Conservation (phyloP, 441 rosid species). For the Erodium texanum region DNA sequence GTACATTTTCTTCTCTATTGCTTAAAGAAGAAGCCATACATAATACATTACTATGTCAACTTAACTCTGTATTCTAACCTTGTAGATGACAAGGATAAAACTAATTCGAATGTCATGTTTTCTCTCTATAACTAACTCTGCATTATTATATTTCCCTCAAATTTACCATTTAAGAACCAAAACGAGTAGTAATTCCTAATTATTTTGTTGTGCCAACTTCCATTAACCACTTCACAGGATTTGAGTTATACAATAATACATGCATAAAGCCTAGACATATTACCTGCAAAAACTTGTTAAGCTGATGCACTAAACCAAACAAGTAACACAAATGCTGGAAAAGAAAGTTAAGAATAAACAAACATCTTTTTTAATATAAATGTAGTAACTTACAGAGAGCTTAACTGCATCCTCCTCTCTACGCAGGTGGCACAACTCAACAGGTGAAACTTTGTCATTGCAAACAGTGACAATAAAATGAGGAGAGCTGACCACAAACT, state of each 20-base stretch:
- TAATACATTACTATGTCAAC: not conserved
- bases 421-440: slow-evolving; percentile 17
- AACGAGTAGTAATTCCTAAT: not conserved
- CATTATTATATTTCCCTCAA: not conserved
- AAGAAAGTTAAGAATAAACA: not conserved
- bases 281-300: not conserved
- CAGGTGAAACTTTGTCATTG: slow-evolving; percentile 14
- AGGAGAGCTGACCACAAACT: slow-evolving; percentile 17
- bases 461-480: slow-evolving; percentile 7
- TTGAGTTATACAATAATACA: not conserved
- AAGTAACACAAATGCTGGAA: not conserved
- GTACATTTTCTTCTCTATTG: not conserved
- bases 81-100: not conserved
- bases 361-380: not conserved
- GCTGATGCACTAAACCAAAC: not conserved
- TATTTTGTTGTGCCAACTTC: too few species aligned
- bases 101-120: not conserved
- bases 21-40: not conserved
- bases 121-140: too few species aligned
- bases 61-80: not conserved
- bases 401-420: slow-evolving; percentile 22
- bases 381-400: not conserved
- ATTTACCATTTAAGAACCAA: slow-evolving; percentile 2
- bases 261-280: not conserved
- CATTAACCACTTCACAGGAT: not conserved